Percentiles rank a stretch among this genome's conserved stretches.
These are phyloP conservation scores for Fusarium gaditjirri DNA, from an alignment of 2,329 filamentous ascomycete genomes.

Conservation along the genomic window DNA sequence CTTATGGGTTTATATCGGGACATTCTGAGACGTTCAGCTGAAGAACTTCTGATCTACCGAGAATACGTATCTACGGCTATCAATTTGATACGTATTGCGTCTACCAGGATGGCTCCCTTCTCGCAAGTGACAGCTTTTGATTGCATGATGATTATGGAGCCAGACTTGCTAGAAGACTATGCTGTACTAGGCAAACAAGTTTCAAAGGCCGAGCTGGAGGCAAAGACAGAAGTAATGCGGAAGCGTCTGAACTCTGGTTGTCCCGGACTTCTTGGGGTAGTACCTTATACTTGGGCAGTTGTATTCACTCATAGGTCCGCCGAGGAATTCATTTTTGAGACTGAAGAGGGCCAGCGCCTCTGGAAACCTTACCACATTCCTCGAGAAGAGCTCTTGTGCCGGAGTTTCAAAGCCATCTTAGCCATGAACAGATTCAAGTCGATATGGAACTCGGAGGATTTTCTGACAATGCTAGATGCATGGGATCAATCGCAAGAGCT, in stretches of 20 bases:
- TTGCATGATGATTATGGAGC: not conserved
- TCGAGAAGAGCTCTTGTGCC: not conserved
- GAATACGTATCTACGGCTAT: not conserved
- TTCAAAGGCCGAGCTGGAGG: accelerated
- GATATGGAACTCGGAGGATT: not conserved
- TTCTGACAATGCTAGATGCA: not conserved
- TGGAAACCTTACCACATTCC: not conserved
- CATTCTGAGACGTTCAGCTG: not conserved
- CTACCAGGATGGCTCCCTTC: not conserved
- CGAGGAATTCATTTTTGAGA: not conserved
- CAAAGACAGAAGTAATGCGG: not conserved
- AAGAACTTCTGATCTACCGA: not conserved
- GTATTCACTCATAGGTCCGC: not conserved
- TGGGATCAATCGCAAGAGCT: not conserved
- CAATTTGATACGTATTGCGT: not conserved
- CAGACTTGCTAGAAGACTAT: not conserved
- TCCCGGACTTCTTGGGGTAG: not conserved
- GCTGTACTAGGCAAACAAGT: too few species aligned
- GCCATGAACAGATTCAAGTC: not conserved
- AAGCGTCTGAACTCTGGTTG: not conserved
- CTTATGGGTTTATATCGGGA: not conserved
- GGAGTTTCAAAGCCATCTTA: not conserved
- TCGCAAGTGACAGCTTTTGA: not conserved
- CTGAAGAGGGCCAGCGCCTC: not conserved
- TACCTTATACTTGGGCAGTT: accelerated